Evolutionary conservation across 306 rosid species (phyloP).

Genomic region (Castanospermum australe): DNA sequence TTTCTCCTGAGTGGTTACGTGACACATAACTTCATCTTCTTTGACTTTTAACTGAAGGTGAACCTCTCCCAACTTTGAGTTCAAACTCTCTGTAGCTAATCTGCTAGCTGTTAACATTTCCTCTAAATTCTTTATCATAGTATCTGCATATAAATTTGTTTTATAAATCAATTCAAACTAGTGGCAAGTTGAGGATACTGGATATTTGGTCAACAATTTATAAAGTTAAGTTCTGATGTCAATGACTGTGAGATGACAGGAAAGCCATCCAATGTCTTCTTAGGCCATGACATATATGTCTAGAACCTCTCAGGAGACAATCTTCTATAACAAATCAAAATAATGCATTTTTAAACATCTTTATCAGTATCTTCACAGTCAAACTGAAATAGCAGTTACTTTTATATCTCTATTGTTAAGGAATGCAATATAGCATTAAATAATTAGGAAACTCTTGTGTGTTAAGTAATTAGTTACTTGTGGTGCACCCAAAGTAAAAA

Average conservation of each 20-base stretch:
- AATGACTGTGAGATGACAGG: neutral
- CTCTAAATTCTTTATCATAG: conserved; percentile 59
- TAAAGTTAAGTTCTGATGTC: neutral
- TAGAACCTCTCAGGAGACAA: conserved; percentile 2
- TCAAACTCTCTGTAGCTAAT: conserved; percentile 60
- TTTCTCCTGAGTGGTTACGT: conserved; percentile 43
- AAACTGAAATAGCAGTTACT: conserved; percentile 5
- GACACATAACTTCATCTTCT: conserved; percentile 59
- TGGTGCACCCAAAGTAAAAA: neutral
- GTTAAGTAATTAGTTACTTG: neutral
- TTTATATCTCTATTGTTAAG: neutral
- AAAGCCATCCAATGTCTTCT: conserved; percentile 7
- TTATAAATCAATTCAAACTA: conserved; percentile 23
- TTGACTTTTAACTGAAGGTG: conserved; percentile 56
- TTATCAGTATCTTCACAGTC: conserved; percentile 1
- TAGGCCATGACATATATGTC: neutral
- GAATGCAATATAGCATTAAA: conserved; percentile 12
- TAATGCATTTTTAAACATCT: neutral
- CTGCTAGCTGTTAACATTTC: conserved; percentile 54
- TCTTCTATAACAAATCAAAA: conserved; percentile 18
- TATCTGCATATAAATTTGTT: conserved; percentile 56
- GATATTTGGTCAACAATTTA: neutral
- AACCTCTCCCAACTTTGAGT: conserved; percentile 57
- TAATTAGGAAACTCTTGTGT: neutral
- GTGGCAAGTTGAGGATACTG: neutral